Evolutionary conservation across 2,329 filamentous ascomycete genomes (phyloP).

Genomic region (Fusarium solani-melongenae): DNA sequence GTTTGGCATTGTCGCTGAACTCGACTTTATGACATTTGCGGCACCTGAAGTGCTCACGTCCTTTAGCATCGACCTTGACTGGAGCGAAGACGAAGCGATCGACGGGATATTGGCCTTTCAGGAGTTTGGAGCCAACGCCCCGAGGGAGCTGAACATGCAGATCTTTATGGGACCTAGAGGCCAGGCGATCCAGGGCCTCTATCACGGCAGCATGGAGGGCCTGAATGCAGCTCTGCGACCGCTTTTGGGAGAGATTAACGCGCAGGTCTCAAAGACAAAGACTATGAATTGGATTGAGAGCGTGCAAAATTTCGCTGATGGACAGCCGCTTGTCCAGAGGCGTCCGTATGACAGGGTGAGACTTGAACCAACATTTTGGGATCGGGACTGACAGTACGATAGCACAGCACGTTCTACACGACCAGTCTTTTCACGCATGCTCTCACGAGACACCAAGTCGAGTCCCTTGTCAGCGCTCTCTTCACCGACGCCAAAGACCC

Average conservation of each 20-base stretch:
- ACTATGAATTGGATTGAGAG: slow-evolving; percentile 43
- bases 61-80: slow-evolving; percentile 36
- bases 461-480: slow-evolving; percentile 32
- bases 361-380: fast-evolving
- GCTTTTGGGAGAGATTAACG: slow-evolving; percentile 29
- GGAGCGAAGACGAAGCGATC: slow-evolving; percentile 29
- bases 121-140: slow-evolving; percentile 33
- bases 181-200: slow-evolving; percentile 44
- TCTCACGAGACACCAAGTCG: slow-evolving; percentile 36
- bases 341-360: slow-evolving; percentile 40
- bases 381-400: background rate
- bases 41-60: slow-evolving; percentile 35
- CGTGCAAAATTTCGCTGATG: slow-evolving; percentile 35
- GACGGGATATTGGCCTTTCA: slow-evolving; percentile 41
- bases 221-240: slow-evolving; percentile 32
- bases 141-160: slow-evolving; percentile 46
- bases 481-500: slow-evolving; percentile 32
- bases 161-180: slow-evolving; percentile 34
- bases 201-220: slow-evolving; percentile 36
- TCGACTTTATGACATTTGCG: slow-evolving; percentile 43
- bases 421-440: slow-evolving; percentile 45
- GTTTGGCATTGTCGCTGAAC: slow-evolving; percentile 46
- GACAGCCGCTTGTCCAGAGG: slow-evolving; percentile 36
- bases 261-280: slow-evolving; percentile 9
- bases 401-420: slow-evolving; percentile 47